Evolutionary conservation across 202 grass and related monocot species (phyloP), one percentile per base, ranked within the genome.

Genomic region (Eragrostis tef): DNA sequence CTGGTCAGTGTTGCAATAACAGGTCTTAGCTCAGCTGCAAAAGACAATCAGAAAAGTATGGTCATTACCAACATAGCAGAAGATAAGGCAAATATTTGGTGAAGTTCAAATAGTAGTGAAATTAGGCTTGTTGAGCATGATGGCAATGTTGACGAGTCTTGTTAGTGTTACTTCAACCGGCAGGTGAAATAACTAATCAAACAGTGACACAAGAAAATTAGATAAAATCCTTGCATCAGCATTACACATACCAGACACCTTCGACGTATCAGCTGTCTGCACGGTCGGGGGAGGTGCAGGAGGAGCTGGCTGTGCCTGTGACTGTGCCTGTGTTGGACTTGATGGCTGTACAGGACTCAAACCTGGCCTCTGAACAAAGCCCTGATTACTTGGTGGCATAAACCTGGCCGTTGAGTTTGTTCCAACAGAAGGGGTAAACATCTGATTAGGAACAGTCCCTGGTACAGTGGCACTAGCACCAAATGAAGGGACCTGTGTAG

Each of bases 201-300:
- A 26, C 64, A 66, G 19, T 78, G 16, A 15, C 6, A 39, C 75
- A 84, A 67, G n/a, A 14, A 68, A 75, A 51, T 3, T n/a, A 71
- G 50, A 22, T 70, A 41, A 44, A 78, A 79, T 29, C 44, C 47
- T 41, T 73, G 25, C 13, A 60, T 74, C 11, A 26, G 31, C 64
- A 74, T 16, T 74, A 14, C 36, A 86, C 84, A 46, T 90, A 99
- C 96, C 96, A 76, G 93, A 91, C 41, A 96, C 93, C 57, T 93
- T 99, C n/a, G 89, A 93, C 44, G 89, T 99, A 90, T 99, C 93
- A 75, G 79, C 96, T 70, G 96, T 96, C 82, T 92, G 90, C 52
- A 99, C 85, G 36, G 96, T 99, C 21, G 80, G 83, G 61, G 92
- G 85, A 81, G 93, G 93, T 74, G 90, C 90, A 74, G 88, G 79